phyloP scores from a whole-genome alignment of 495 filamentous ascomycete genomes.

The Neurospora sp. region DNA sequence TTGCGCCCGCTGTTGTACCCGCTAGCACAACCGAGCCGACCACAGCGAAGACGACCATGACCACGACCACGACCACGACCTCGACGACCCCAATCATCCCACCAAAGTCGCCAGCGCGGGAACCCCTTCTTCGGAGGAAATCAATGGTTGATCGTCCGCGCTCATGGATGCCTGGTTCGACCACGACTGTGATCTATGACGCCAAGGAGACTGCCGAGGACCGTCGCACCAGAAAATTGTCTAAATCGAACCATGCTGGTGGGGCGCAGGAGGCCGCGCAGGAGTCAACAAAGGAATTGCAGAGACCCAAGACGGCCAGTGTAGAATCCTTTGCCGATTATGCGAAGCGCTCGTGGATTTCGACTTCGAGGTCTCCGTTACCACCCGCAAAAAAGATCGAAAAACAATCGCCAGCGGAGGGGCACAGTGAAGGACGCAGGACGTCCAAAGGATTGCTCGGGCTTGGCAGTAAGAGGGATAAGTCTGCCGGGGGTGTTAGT shows the following conservation, averaged over 20 bases:
- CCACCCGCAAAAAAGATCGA: conserved; percentile 29
- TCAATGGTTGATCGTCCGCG: conserved; percentile 33
- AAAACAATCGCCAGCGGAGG: conserved; percentile 10
- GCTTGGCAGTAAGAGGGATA: conserved; percentile 23
- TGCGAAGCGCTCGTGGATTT: conserved; percentile 58
- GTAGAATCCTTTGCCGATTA: conserved; percentile 58
- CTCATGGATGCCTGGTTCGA: conserved; percentile 36
- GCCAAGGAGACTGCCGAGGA: conserved; percentile 3
- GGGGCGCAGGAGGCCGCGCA: conserved; percentile 2
- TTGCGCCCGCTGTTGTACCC: neutral
- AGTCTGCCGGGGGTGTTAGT: conserved; percentile 10
- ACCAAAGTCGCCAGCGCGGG: neutral
- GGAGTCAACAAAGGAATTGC: conserved; percentile 9
- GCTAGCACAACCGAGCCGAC: conserved; percentile 2
- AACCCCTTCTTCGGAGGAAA: conserved; percentile 14
- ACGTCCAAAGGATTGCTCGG: conserved; percentile 1
- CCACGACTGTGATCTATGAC: conserved; percentile 14
- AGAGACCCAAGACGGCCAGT: conserved; percentile 18
- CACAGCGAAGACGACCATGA: conserved; percentile 3
- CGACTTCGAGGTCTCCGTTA: conserved; percentile 51
- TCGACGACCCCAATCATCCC: conserved; percentile 12
- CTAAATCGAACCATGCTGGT: conserved; percentile 15
- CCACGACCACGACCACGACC: conserved; percentile 18
- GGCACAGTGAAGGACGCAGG: neutral
- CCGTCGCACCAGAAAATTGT: conserved; percentile 12